Base-by-base conservation (phyloP, 108 stramenopile genomes). In the Chaetoceros tenuissimus region DNA sequence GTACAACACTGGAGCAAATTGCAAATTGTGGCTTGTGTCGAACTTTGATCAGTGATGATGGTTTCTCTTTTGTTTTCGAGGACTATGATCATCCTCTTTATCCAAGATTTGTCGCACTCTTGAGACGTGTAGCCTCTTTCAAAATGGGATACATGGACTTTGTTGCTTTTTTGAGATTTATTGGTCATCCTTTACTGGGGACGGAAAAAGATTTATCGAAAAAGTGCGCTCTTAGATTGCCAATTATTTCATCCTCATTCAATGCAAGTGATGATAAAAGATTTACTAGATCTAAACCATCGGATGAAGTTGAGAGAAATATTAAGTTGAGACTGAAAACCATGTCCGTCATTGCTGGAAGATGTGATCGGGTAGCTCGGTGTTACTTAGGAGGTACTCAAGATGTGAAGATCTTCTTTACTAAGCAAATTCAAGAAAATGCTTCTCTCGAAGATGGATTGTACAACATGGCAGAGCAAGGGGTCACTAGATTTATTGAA, bases 141-240 rank as follows among this genome's bases (percentile, higher is more conserved):
- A 75, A 78, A 58, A 90, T 89, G 88, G 80, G 88, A 1, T 80
- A 87, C 67, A 81, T 64, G 26, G 92, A 94, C 63, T 94, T 94
- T 62, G 79, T 87, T 19, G 81, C 82, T 17, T 62, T 88, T 23
- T 48, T 94, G 24, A 64, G 87, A 19, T 82, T 79, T 26, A 72
- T 84, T 48, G 84, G 80, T 29, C 80, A 85, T 20, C 88, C 92
- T 7, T 56, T 89, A 20, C 72, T 90, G 7, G 56, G 65, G 17
- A 80, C 75, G 17, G 69, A 77, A 22, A 68, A 71, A 48, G 26
- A 57, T 17, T 73, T 83, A 49, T 66, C 68, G 3, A 59, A 74
- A 23, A 66, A 49, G 20, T 71, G 63, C 30, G 49, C 69, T 43
- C 82, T 92, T 29, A 72, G 76, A 43, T 71, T 92, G 10, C 84